Evolutionary conservation across 2,329 filamentous ascomycete genomes (phyloP).

Genomic region (Ophiosphaerella korrae): DNA sequence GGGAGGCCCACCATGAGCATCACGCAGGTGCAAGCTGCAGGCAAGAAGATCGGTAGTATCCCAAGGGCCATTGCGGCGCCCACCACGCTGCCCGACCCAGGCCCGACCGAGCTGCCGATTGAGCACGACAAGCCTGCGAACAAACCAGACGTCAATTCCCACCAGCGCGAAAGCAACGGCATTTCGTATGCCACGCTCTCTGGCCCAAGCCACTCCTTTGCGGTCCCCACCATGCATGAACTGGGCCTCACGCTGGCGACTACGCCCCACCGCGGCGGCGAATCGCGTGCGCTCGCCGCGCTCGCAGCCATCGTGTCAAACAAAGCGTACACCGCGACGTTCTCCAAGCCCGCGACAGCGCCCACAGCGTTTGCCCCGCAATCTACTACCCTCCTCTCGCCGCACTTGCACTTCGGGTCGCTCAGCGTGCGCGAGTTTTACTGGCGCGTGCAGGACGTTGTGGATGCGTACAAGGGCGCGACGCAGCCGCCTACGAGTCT

Average conservation of each 20-base stretch:
- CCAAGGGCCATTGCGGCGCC: conserved; percentile 66
- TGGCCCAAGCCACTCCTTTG: conserved; percentile 71
- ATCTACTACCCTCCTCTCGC: conserved; percentile 74
- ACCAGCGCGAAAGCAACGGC: conserved; percentile 60
- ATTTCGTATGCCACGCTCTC: conserved; percentile 65
- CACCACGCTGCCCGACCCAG: conserved; percentile 65
- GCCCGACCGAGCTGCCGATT: conserved; percentile 64
- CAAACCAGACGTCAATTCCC: conserved; percentile 65
- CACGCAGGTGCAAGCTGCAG: conserved; percentile 64
- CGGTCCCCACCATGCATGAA: conserved; percentile 72
- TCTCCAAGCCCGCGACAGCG: conserved; percentile 76
- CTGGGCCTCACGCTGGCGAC: conserved; percentile 67
- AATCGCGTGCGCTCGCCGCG: conserved; percentile 64
- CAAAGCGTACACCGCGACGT: conserved; percentile 71
- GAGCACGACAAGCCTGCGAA: conserved; percentile 59
- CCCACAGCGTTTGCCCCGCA: conserved; percentile 75
- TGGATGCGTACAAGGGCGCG: conserved; percentile 63
- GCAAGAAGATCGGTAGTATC: conserved; percentile 66
- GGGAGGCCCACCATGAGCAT: conserved; percentile 78
- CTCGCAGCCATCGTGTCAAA: conserved; percentile 66
- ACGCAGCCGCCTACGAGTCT: conserved; percentile 68
- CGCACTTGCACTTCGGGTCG: conserved; percentile 75
- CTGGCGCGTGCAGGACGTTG: conserved; percentile 69
- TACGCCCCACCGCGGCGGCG: conserved; percentile 72
- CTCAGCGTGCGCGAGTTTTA: conserved; percentile 74